Percentiles rank a stretch among this genome's conserved stretches.
Conservation (phyloP, 176 grass and related monocot genomes). For the Carex littledalei region DNA sequence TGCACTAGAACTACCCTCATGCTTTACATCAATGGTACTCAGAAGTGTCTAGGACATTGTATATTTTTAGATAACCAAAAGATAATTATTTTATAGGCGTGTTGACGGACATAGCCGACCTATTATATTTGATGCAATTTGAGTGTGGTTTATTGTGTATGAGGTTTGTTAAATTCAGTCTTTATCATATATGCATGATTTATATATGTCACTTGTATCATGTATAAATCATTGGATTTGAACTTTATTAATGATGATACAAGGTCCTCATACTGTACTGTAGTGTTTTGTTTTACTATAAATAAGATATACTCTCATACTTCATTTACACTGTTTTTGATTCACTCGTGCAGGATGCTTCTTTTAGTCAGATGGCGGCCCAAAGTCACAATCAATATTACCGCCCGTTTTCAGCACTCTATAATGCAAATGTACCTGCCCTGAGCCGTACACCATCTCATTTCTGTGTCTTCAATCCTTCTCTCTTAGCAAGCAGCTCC, state of each 20-base stretch:
- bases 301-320: background rate
- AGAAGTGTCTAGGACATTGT: background rate
- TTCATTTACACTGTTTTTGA: background rate
- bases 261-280: background rate
- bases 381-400: background rate
- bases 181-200: background rate
- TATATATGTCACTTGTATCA: background rate
- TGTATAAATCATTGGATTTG: background rate
- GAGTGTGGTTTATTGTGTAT: background rate
- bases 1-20: too few relatives aligned
- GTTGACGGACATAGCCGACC: background rate
- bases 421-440: background rate
- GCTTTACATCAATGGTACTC: background rate
- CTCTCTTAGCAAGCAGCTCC: background rate
- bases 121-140: background rate
- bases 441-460: background rate
- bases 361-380: background rate
- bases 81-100: background rate
- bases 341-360: background rate
- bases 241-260: background rate
- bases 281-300: background rate
- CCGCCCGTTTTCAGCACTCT: background rate
- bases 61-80: background rate
- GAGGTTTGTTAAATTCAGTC: background rate
- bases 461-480: background rate